Percentiles rank a stretch among this genome's conserved stretches.
These are phyloP conservation scores for Cryphonectria naterciae DNA, from an alignment of 2,329 filamentous ascomycete genomes.

Conservation along the genomic window DNA sequence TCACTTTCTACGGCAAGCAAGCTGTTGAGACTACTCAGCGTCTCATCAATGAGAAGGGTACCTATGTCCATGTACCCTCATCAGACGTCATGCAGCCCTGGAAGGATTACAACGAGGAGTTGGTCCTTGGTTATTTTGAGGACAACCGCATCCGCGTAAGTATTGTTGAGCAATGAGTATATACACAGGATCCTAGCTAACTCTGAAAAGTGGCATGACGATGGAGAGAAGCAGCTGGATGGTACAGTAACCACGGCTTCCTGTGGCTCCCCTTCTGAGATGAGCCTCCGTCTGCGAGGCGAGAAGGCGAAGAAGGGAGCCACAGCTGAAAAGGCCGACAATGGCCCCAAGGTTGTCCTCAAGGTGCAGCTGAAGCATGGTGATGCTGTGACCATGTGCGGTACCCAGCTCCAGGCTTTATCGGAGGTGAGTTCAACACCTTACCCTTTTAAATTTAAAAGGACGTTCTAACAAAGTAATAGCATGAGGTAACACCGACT, in stretches of 20 bases:
- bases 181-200: constrained; percentile 12
- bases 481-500: constrained; percentile 19
- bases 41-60: constrained; percentile 17
- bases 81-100: constrained; percentile 35
- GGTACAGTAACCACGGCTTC: constrained; percentile 66
- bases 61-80: background rate
- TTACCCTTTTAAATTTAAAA: background rate
- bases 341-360: constrained; percentile 37
- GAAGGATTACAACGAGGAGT: constrained; percentile 64
- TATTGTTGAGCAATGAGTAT: constrained; percentile 17
- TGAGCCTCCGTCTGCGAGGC: constrained; percentile 45
- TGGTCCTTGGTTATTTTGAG: constrained; percentile 66
- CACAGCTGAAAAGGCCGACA: background rate
- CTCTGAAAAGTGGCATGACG: constrained; percentile 60
- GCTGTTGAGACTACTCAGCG: constrained; percentile 41
- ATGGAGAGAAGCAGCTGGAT: constrained; percentile 66
- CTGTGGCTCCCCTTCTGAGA: constrained; percentile 60
- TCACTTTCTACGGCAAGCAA: constrained; percentile 53
- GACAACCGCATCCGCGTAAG: constrained; percentile 59
- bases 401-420: constrained; percentile 56
- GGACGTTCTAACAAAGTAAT: constrained; percentile 30
- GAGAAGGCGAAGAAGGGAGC: background rate
- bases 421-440: constrained; percentile 51
- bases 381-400: constrained; percentile 64
- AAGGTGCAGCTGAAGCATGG: constrained; percentile 59